Conservation (phyloP, 2,329 filamentous ascomycete genomes). For the Trematosphaeria pertusa region DNA sequence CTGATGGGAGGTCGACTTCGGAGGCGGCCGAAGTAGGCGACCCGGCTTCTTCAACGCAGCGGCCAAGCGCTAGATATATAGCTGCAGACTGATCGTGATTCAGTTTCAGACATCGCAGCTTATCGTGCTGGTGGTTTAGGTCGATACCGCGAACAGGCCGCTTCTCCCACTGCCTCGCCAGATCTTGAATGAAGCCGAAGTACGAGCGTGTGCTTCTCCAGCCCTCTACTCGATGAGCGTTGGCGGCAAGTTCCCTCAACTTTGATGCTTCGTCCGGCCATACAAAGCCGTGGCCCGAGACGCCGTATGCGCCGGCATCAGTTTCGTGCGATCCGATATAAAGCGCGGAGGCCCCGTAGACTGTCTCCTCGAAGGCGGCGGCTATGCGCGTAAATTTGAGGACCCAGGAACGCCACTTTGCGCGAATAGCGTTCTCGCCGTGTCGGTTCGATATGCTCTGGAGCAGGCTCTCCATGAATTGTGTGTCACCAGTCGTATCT, state of each 20-base stretch:
- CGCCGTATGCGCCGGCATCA: constrained; percentile 55
- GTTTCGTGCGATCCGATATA: constrained; percentile 80
- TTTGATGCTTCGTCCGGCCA: constrained; percentile 86
- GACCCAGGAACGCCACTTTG: constrained; percentile 96
- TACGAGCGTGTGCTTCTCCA: constrained; percentile 97
- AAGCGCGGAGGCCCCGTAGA: constrained; percentile 90
- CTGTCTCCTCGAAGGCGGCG: constrained; percentile 91
- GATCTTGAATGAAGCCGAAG: constrained; percentile 84
- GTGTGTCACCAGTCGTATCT: constrained; percentile 83
- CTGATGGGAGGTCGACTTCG: constrained; percentile 24
- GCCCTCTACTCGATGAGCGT: constrained; percentile 91
- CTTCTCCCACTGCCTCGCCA: constrained; percentile 46
- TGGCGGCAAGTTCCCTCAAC: constrained; percentile 85
- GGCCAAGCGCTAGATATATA: constrained; percentile 82
- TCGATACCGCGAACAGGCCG: constrained; percentile 80
- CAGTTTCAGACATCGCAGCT: constrained; percentile 81
- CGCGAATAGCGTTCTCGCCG: constrained; percentile 84
- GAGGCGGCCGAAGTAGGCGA: constrained; percentile 19
- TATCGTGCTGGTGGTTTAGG: constrained; percentile 90
- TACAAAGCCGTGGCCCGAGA: constrained; percentile 89
- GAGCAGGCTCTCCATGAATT: constrained; percentile 87
- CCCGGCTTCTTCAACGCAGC: constrained; percentile 66
- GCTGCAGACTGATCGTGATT: constrained; percentile 77
- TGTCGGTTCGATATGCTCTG: constrained; percentile 84
- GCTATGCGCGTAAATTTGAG: constrained; percentile 90